Conservation (phyloP, 208 protist genomes). For the Leishmania lainsoni region DNA sequence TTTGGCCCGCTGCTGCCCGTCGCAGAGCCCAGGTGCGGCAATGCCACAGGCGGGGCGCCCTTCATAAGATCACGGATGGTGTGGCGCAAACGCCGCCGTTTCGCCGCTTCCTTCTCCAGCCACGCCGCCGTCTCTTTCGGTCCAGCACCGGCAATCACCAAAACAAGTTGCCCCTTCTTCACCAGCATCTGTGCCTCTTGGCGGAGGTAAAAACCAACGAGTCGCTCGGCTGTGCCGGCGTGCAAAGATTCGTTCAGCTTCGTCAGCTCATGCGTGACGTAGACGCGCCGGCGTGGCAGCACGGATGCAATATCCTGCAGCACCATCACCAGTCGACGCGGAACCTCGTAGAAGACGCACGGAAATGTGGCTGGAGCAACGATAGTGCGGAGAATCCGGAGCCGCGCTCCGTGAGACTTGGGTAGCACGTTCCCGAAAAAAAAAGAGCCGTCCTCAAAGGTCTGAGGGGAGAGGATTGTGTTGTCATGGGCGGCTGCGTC, state of each 20-base stretch:
- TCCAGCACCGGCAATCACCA: conserved; percentile 77
- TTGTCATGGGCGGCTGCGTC: neutral
- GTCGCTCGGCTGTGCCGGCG: conserved; percentile 72
- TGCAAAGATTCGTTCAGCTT: conserved; percentile 92
- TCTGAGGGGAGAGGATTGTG: conserved; percentile 2
- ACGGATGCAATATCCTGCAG: conserved; percentile 84
- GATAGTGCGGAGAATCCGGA: conserved; percentile 64
- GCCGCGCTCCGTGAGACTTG: conserved; percentile 58
- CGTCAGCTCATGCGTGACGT: conserved; percentile 87
- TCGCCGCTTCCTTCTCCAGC: conserved; percentile 53
- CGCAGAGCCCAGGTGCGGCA: neutral
- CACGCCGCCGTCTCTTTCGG: conserved; percentile 65
- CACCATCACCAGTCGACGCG: conserved; percentile 74
- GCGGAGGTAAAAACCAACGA: conserved; percentile 76
- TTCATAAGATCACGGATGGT: conserved; percentile 44
- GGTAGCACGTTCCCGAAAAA: conserved; percentile 89
- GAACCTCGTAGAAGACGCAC: conserved; percentile 90
- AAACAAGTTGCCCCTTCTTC: conserved; percentile 79
- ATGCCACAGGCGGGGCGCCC: neutral
- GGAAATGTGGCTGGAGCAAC: conserved; percentile 66
- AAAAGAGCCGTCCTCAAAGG: conserved; percentile 76
- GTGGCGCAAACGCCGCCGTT: conserved; percentile 59
- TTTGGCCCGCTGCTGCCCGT: neutral
- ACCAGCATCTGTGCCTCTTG: conserved; percentile 72
- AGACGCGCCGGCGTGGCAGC: conserved; percentile 71